Conservation (phyloP, 192 early-diverging fungal genomes). For the Coemansia sp. region DNA sequence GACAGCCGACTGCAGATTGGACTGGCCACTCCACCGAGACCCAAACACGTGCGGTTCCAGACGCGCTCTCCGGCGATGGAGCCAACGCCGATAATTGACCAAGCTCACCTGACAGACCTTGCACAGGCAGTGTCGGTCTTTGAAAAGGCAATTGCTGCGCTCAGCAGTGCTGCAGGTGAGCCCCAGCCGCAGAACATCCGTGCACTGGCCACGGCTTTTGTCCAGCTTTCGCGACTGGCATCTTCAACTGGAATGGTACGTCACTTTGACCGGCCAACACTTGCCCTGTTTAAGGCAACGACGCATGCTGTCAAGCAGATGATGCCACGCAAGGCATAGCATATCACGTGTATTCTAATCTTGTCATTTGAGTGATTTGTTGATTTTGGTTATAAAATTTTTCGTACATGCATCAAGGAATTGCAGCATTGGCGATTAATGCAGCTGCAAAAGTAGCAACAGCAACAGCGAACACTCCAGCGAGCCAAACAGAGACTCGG, state of each 20-base stretch:
- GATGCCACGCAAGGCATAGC: slow-evolving; percentile 11
- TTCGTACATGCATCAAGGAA: not conserved
- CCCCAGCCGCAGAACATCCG: slow-evolving; percentile 11
- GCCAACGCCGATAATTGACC: slow-evolving; percentile 17
- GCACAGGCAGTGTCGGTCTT: slow-evolving; percentile 31
- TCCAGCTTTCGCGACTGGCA: slow-evolving; percentile 39
- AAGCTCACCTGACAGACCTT: slow-evolving; percentile 32
- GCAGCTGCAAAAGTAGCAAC: no score
- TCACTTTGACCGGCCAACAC: slow-evolving; percentile 45
- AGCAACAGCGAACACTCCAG: no score
- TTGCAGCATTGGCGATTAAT: not conserved
- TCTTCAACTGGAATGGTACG: slow-evolving; percentile 40
- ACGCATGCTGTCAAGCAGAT: slow-evolving; percentile 47
- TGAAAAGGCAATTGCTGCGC: slow-evolving; percentile 31
- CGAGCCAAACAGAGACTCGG: no score
- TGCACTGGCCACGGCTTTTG: slow-evolving; percentile 40
- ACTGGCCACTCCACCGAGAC: slow-evolving; percentile 9
- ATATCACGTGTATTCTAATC: slow-evolving; percentile 6
- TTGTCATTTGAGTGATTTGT: not conserved
- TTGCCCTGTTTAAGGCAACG: slow-evolving; percentile 46
- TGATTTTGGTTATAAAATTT: not conserved
- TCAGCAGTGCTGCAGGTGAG: slow-evolving; percentile 1
- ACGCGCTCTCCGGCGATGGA: slow-evolving; percentile 7
- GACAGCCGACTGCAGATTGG: slow-evolving; percentile 30
- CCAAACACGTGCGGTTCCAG: slow-evolving; percentile 47